Percentiles rank a stretch among this genome's conserved stretches.
Conservation (phyloP, 768 basidiomycete species). For the Crassisporium funariophilum region DNA sequence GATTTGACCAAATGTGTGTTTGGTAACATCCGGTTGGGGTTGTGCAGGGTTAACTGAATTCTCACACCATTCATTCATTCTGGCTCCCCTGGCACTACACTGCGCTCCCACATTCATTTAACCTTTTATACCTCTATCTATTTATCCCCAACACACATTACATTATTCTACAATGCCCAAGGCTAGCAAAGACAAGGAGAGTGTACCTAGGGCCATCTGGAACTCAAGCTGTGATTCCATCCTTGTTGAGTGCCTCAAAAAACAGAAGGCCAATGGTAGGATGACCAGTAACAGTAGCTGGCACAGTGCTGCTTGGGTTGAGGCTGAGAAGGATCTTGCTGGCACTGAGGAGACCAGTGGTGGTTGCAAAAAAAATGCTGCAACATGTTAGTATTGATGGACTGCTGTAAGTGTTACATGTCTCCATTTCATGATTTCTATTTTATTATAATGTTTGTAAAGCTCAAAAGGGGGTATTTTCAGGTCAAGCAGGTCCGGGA, state of each 20-base stretch:
- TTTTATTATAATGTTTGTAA: constrained; percentile 1
- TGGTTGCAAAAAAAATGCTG: constrained; percentile 10
- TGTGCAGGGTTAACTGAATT: too few relatives aligned
- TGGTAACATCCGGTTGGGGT: background rate
- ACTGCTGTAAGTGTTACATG: constrained; percentile 9
- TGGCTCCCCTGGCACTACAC: too few relatives aligned
- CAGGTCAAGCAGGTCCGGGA: constrained; percentile 19
- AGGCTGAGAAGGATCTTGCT: constrained; percentile 15
- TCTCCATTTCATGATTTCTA: background rate
- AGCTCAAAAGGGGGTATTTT: constrained; percentile 25
- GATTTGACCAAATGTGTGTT: background rate
- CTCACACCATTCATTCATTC: too few relatives aligned
- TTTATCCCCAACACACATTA: background rate
- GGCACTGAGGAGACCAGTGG: constrained; percentile 14
- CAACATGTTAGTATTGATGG: constrained; percentile 18
- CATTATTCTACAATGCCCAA: background rate
- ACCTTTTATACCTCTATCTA: background rate
- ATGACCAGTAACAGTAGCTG: constrained; percentile 22
- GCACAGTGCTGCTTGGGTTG: constrained; percentile 17
- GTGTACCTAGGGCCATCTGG: constrained; percentile 6
- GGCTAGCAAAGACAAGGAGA: background rate
- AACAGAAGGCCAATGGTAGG: constrained; percentile 16
- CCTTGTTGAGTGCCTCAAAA: constrained; percentile 17
- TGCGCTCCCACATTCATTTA: background rate
- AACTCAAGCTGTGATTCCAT: constrained; percentile 16